phyloP scores from a whole-genome alignment of 1,284 basidiomycete genomes.

The Leccinum cinnamomeum region DNA sequence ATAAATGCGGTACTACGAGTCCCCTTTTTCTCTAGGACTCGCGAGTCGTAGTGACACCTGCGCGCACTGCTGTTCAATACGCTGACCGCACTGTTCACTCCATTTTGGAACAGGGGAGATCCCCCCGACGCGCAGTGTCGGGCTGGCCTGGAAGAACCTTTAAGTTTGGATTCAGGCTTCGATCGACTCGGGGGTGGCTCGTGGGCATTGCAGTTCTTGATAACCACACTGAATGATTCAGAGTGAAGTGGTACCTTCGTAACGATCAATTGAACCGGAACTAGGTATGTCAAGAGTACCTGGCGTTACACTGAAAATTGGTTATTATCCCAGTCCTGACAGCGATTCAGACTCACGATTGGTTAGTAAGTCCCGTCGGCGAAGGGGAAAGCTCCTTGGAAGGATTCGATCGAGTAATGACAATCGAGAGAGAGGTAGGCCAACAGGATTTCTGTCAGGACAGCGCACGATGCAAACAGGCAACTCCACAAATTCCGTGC shows the following conservation, averaged over 20 bases:
- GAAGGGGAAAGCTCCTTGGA: background rate
- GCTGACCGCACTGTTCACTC: background rate
- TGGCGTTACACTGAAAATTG: background rate
- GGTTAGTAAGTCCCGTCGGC: background rate
- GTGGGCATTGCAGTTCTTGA: no score
- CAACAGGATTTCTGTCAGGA: conserved; percentile 13
- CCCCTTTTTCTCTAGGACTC: background rate
- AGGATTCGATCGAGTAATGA: conserved; percentile 3
- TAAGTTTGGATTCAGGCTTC: background rate
- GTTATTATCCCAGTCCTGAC: background rate
- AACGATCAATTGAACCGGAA: background rate
- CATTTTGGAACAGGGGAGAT: background rate
- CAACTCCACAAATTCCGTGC: conserved; percentile 6
- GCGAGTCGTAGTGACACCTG: background rate
- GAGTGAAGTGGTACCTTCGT: background rate
- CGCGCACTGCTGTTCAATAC: background rate
- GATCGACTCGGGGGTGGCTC: background rate
- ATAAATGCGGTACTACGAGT: background rate
- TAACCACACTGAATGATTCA: background rate
- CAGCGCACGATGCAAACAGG: conserved; percentile 3
- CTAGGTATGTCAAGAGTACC: background rate
- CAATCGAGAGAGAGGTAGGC: background rate
- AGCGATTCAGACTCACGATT: background rate
- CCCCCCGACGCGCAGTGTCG: no score
- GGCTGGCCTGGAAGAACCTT: background rate